Conservation (phyloP, 257 asterid genomes). For the Paraleonurus japonicus region DNA sequence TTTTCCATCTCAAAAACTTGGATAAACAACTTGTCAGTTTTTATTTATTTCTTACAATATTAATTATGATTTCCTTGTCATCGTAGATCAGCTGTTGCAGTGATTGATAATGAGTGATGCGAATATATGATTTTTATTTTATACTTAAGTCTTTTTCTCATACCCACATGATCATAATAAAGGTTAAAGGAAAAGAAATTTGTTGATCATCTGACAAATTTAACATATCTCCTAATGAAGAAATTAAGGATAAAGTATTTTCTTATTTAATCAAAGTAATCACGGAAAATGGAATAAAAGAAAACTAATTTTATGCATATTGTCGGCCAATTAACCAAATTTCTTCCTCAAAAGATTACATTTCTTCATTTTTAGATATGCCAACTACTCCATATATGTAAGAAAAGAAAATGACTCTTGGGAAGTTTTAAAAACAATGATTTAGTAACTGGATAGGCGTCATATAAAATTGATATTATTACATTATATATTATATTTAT, state of each 20-base stretch:
- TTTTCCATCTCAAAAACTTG: background rate
- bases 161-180: slow-evolving; percentile 8
- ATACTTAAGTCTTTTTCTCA: slow-evolving; percentile 4
- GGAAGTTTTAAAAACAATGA: background rate
- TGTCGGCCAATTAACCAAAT: slow-evolving; percentile 29
- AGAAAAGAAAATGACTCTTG: background rate
- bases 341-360: background rate
- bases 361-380: background rate
- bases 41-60: background rate
- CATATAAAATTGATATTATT: too few relatives aligned
- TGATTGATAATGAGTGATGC: background rate
- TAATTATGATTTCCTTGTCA: background rate
- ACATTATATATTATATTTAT: too few relatives aligned
- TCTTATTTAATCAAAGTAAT: slow-evolving; percentile 6
- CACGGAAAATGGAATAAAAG: slow-evolving; percentile 4
- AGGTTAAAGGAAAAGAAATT: background rate
- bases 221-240: background rate
- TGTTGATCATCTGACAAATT: background rate
- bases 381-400: background rate
- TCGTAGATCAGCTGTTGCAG: background rate
- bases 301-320: slow-evolving; percentile 21
- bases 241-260: background rate
- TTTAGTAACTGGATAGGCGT: background rate
- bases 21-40: background rate
- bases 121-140: background rate